Evolutionary conservation across 2,329 filamentous ascomycete genomes (phyloP).

Genomic region (Penicillium sp.): DNA sequence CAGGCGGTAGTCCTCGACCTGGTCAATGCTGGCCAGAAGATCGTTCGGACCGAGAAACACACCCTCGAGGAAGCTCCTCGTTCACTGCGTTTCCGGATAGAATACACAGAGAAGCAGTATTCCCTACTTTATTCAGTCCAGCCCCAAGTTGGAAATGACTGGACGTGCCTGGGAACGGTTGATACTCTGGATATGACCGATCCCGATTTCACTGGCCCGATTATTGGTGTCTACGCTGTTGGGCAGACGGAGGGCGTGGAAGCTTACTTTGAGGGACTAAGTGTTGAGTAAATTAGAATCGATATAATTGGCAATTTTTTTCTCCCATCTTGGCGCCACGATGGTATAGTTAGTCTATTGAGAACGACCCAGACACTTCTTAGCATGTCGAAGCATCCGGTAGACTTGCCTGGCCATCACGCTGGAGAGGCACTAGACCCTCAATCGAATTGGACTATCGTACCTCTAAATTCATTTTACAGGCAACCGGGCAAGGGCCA

Average conservation of each 20-base stretch:
- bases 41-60: neutral
- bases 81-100: neutral
- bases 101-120: conserved; percentile 7
- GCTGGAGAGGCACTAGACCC: neutral
- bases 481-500: too few relatives aligned
- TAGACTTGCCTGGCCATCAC: neutral
- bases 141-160: neutral
- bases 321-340: neutral
- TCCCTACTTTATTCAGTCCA: neutral
- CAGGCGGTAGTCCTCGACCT: neutral
- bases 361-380: neutral
- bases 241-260: neutral
- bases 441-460: neutral
- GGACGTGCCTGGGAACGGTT: conserved; percentile 20
- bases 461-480: neutral
- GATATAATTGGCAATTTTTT: neutral
- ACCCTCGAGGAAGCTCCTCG: neutral
- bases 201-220: conserved; percentile 43
- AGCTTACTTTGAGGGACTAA: neutral
- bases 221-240: conserved; percentile 40
- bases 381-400: too few relatives aligned
- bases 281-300: neutral
- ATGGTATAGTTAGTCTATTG: neutral
- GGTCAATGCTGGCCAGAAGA: neutral
- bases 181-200: conserved; percentile 40